Conservation (phyloP, 768 basidiomycete species). For the Gelatoporia subvermispora region DNA sequence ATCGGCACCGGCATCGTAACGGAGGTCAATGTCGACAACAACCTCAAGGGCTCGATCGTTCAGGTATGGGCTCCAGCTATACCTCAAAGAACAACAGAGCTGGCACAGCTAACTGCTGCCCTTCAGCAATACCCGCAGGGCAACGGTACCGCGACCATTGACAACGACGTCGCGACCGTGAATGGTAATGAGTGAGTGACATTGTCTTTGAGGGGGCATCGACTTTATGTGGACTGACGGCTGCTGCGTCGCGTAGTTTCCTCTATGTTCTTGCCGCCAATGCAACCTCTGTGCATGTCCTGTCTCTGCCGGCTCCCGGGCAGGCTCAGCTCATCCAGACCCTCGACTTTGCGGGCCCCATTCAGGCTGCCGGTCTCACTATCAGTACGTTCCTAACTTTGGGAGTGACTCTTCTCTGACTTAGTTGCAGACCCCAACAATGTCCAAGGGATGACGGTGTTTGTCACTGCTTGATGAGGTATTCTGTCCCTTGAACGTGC, state of each 20-base stretch:
- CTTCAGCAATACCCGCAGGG: constrained; percentile 25
- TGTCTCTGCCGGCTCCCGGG: constrained; percentile 35
- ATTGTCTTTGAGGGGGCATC: not conserved
- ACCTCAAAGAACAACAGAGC: too few relatives aligned
- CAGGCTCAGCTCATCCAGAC: constrained; percentile 26
- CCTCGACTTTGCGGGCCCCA: constrained; percentile 29
- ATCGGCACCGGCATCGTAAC: constrained; percentile 30
- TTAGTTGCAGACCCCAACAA: constrained; percentile 24
- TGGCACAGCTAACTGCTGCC: not conserved
- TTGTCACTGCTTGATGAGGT: constrained; percentile 8
- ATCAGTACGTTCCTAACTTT: constrained; percentile 26
- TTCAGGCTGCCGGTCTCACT: constrained; percentile 27
- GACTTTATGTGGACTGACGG: not conserved
- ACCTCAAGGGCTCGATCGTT: constrained; percentile 40
- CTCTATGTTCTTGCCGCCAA: constrained; percentile 36
- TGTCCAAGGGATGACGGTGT: constrained; percentile 34
- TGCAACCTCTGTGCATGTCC: constrained; percentile 34
- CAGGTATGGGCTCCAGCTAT: constrained; percentile 22
- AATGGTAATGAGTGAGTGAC: constrained; percentile 25
- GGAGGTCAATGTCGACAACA: constrained; percentile 42
- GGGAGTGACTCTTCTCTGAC: not conserved
- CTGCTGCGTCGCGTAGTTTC: constrained; percentile 26
- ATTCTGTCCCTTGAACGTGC: too few relatives aligned
- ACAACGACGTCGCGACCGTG: constrained; percentile 26
- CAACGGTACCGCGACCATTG: constrained; percentile 20